Conservation (phyloP, 2,329 filamentous ascomycete genomes). For the Chaetomium strumarium region DNA sequence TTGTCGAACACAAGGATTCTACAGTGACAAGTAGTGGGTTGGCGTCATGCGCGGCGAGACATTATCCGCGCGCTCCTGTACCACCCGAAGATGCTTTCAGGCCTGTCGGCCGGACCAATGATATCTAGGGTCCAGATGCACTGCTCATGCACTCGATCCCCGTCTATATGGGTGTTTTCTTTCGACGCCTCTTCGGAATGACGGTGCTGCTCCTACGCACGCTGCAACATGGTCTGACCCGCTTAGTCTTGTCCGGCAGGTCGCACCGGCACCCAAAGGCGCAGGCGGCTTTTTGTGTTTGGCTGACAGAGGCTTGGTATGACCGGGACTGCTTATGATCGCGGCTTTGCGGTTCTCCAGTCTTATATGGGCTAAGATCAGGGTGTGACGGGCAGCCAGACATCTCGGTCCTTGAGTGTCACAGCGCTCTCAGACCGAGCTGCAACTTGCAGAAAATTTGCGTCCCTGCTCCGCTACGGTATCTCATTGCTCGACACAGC, state of each 20-base stretch:
- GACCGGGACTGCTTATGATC: conserved; percentile 3
- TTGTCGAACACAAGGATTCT: not conserved
- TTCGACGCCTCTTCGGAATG: too few relatives aligned
- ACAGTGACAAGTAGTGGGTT: not conserved
- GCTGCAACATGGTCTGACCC: too few relatives aligned
- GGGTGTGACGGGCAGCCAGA: not conserved
- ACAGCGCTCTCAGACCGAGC: conserved; percentile 4
- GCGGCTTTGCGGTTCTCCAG: not conserved
- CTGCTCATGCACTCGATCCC: conserved; percentile 14
- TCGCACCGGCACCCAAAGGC: conserved; percentile 8
- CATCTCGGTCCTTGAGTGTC: conserved; percentile 1
- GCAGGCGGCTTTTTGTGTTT: not conserved
- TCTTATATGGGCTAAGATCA: not conserved
- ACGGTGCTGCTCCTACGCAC: too few relatives aligned
- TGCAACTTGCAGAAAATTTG: conserved; percentile 10
- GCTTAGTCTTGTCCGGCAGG: too few relatives aligned
- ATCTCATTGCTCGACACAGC: conserved; percentile 16
- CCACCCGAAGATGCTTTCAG: conserved; percentile 21
- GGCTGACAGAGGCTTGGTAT: conserved; percentile 12
- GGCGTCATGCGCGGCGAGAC: conserved; percentile 18
- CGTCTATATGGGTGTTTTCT: too few relatives aligned
- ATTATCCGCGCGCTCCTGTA: conserved; percentile 23
- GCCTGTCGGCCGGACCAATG: conserved; percentile 22
- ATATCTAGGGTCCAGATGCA: conserved; percentile 2
- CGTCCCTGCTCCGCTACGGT: conserved; percentile 9